Evolutionary conservation across 345 rosid species (phyloP), one percentile per base, ranked within the genome.

Genomic region (Brassica rapa): DNA sequence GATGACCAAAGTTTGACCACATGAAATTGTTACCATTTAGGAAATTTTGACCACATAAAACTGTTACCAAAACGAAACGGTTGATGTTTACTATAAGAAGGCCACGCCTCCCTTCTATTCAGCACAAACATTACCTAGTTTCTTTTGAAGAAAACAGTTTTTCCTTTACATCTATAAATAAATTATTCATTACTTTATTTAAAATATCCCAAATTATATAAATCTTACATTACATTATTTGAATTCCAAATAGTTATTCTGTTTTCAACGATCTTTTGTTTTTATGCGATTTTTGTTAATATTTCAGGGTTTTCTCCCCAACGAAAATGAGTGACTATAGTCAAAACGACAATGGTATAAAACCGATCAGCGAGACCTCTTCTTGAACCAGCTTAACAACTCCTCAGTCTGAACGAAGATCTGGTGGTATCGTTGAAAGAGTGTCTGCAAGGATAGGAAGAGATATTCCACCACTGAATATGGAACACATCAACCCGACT

Each of bases 371-470:
- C 9, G 75, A 79, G 12, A 61, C 62, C 19, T 73, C 53, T 27
- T 68, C 60, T 79, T 3, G 14, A 10, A 6, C 27, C 12, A 43
- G 14, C 15, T 11, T 43, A 43, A 12, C 53, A 12, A 12, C 15
- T 43, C 53, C 25, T 32, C 66, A 10, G 25, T 10, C 53, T 37
- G 62, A 39, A 56, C 14, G 39, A 56, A 80, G 55, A 70, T 16
- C 53, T n/a, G 9, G 46, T n/a, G 9, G 83, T 62, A 66, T 62
- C 1, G 5, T 67, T 0, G 72, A 74, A 43, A 74, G 71, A 70
- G 1, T 69, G 8, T 65, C 61, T 63, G n/a, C 25, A 70, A 62
- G 72, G 56, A 4, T 4, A 16, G 76, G 67, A n/a, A 41, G 63
- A 12, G 41, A 4, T n/a, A 46, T 4, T 29, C 72, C 75, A 21